Conservation (phyloP, 2,329 filamentous ascomycete species). For the Penicillium sp. region DNA sequence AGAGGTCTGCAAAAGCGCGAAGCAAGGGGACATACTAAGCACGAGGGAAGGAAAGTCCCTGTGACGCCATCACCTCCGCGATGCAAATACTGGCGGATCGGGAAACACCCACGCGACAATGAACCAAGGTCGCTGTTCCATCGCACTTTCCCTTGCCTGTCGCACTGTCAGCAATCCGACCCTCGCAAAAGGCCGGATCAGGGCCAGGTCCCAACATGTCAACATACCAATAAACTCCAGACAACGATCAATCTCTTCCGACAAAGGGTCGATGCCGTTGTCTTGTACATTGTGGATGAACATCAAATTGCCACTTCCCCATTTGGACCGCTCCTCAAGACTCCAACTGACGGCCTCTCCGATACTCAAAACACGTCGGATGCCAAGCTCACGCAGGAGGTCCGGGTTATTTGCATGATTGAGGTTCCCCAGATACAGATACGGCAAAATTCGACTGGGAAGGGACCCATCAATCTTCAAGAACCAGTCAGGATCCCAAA, state of each 20-base stretch:
- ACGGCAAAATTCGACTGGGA: slow-evolving; percentile 83
- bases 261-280: slow-evolving; percentile 92
- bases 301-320: slow-evolving; percentile 77
- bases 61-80: slow-evolving; percentile 90
- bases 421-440: slow-evolving; percentile 95
- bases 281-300: slow-evolving; percentile 87
- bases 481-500: slow-evolving; percentile 73
- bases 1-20: neutral
- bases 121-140: slow-evolving; percentile 84
- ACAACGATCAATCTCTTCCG: slow-evolving; percentile 79
- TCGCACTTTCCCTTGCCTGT: slow-evolving; percentile 75
- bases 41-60: slow-evolving; percentile 79
- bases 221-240: slow-evolving; percentile 86
- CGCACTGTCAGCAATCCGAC: neutral
- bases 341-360: slow-evolving; percentile 86
- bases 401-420: slow-evolving; percentile 92
- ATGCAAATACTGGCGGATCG: slow-evolving; percentile 97
- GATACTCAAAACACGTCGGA: slow-evolving; percentile 85
- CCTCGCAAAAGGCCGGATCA: neutral
- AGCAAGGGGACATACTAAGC: slow-evolving; percentile 67
- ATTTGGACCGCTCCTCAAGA: slow-evolving; percentile 67
- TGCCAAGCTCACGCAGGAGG: slow-evolving; percentile 75
- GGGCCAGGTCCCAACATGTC: neutral
- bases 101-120: slow-evolving; percentile 94
- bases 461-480: slow-evolving; percentile 83